Conservation (phyloP, 148 eudicot genomes). For the Suaeda aralocaspica region DNA sequence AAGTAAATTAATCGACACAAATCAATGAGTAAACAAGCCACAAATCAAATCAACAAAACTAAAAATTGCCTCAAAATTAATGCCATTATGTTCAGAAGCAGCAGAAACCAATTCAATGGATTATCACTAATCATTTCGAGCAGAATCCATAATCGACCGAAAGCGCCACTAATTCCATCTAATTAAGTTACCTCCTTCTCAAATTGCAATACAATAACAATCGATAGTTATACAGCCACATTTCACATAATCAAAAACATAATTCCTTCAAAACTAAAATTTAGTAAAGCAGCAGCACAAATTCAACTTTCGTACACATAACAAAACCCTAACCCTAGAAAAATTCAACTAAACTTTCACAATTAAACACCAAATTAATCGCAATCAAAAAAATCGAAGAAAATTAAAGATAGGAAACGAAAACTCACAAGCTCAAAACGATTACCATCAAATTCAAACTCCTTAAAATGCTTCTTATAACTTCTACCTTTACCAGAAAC, state of each 20-base stretch:
- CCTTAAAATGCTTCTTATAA: constrained; percentile 37
- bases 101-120: too few species aligned
- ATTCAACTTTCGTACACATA: constrained; percentile 2
- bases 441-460: constrained; percentile 62
- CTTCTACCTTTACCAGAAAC: constrained; percentile 61
- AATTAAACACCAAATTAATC: not conserved
- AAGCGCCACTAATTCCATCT: not conserved
- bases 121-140: not conserved
- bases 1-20: too few species aligned
- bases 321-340: not conserved
- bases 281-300: not conserved
- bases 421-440: constrained; percentile 51
- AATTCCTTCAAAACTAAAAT: not conserved
- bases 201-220: not conserved
- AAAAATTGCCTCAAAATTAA: too few species aligned
- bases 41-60: too few species aligned
- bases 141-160: not conserved
- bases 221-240: not conserved
- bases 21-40: too few species aligned
- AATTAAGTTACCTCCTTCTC: not conserved
- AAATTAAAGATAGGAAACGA: not conserved
- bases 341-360: not conserved
- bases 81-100: too few species aligned
- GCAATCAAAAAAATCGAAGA: not conserved
- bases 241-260: not conserved